Conservation (phyloP, 2,329 filamentous ascomycete species). For the Sporothrix sp. region DNA sequence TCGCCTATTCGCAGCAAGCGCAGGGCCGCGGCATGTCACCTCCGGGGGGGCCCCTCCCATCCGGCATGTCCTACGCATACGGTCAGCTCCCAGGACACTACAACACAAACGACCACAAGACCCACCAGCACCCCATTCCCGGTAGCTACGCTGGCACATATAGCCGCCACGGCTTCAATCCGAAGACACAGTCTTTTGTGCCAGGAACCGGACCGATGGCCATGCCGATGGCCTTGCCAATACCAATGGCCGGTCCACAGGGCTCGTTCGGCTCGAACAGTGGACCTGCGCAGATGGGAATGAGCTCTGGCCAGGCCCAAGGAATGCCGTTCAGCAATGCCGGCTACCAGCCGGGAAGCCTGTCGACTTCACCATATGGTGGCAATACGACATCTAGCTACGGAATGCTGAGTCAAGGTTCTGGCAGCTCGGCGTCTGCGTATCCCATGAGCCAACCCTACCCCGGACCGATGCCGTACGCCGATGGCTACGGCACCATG, state of each 20-base stretch:
- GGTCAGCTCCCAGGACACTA: conserved; percentile 65
- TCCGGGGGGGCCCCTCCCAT: conserved; percentile 17
- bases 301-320: conserved; percentile 16
- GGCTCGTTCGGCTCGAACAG: not conserved
- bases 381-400: conserved; percentile 33
- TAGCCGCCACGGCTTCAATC: conserved; percentile 81
- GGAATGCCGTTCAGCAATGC: conserved; percentile 33
- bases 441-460: conserved; percentile 33
- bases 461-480: conserved; percentile 1
- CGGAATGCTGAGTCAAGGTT: conserved; percentile 47
- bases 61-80: conserved; percentile 57
- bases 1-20: conserved; percentile 20
- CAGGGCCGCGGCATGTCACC: conserved; percentile 17
- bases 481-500: conserved; percentile 5
- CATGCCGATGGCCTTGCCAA: conserved; percentile 38
- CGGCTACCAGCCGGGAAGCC: conserved; percentile 34
- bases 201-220: conserved; percentile 47
- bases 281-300: conserved; percentile 3
- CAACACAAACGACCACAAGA: conserved; percentile 61
- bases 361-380: conserved; percentile 33
- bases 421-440: conserved; percentile 42
- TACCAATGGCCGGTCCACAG: not conserved
- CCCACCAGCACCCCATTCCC: conserved; percentile 68
- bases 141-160: conserved; percentile 53
- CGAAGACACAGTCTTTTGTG: conserved; percentile 86